phyloP scores from a whole-genome alignment of 306 rosid species.

The Rosa rugosa region DNA sequence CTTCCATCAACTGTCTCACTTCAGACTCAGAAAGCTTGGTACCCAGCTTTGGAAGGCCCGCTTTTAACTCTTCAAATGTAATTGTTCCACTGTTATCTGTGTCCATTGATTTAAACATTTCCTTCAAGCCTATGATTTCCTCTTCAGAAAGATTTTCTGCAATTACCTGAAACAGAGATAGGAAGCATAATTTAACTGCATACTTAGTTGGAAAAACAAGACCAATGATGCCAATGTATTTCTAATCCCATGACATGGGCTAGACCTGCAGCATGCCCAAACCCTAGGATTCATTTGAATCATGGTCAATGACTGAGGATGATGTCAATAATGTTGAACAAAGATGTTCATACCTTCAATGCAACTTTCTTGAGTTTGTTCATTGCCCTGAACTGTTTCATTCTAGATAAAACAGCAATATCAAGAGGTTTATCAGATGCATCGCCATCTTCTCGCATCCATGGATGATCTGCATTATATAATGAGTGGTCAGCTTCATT shows the following conservation, averaged over 20 bases:
- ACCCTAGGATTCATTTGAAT: neutral
- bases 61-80: conserved; percentile 91
- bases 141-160: conserved; percentile 99
- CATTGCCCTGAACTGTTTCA: conserved; percentile 98
- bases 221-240: neutral
- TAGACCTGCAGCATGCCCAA: neutral
- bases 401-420: conserved; percentile 83
- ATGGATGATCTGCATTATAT: conserved; percentile 79
- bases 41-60: conserved; percentile 92
- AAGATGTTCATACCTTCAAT: conserved; percentile 60
- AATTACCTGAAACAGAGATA: conserved; percentile 59
- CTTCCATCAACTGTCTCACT: conserved; percentile 94
- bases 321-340: conserved; percentile 8
- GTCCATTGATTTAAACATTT: conserved; percentile 97
- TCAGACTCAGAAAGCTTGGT: conserved; percentile 93
- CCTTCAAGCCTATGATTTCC: conserved; percentile 94
- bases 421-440: conserved; percentile 97
- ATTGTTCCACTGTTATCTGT: conserved; percentile 97
- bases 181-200: conserved; percentile 6
- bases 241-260: neutral
- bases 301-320: conserved; percentile 3
- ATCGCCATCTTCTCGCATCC: conserved; percentile 94
- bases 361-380: conserved; percentile 97
- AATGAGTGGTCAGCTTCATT: conserved; percentile 12
- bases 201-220: conserved; percentile 3